Percentiles rank a stretch among this genome's conserved stretches.
phyloP scores from a whole-genome alignment of 306 rosid species.

The Fagus crenata region DNA sequence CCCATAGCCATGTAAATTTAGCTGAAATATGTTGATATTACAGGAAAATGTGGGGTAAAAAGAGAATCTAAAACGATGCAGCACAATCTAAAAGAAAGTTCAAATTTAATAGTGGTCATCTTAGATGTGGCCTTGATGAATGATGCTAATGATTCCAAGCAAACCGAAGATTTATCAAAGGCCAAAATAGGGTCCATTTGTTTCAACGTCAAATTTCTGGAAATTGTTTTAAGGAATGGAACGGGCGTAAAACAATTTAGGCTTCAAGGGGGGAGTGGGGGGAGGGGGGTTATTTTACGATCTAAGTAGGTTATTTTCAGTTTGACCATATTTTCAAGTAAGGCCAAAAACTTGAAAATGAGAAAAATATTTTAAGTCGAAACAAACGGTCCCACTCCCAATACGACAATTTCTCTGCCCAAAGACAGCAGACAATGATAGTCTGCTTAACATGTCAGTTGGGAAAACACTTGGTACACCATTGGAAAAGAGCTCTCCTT shows the following conservation, averaged over 20 bases:
- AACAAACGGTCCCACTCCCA: no score
- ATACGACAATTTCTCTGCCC: not conserved
- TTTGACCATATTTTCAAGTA: no score
- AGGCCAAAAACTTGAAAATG: no score
- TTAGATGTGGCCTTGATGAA: conserved; percentile 2
- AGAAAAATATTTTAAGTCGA: no score
- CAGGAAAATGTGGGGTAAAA: conserved; percentile 1
- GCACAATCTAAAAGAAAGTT: not conserved
- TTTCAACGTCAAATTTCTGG: no score
- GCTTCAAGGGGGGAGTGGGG: no score
- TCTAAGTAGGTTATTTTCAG: no score
- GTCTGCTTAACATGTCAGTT: not conserved
- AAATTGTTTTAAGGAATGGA: no score
- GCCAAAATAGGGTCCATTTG: not conserved
- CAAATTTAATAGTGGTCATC: conserved; percentile 13
- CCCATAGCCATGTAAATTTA: conserved; percentile 7
- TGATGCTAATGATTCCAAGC: not conserved
- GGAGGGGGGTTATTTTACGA: no score
- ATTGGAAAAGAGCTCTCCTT: not conserved
- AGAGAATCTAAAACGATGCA: not conserved
- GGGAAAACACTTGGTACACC: not conserved
- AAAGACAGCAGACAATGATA: conserved; percentile 2
- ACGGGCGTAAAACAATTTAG: no score
- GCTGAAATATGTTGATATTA: conserved; percentile 11
- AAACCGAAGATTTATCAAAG: not conserved